phyloP scores from a whole-genome alignment of 768 basidiomycete species.

The Hericium alpestre region DNA sequence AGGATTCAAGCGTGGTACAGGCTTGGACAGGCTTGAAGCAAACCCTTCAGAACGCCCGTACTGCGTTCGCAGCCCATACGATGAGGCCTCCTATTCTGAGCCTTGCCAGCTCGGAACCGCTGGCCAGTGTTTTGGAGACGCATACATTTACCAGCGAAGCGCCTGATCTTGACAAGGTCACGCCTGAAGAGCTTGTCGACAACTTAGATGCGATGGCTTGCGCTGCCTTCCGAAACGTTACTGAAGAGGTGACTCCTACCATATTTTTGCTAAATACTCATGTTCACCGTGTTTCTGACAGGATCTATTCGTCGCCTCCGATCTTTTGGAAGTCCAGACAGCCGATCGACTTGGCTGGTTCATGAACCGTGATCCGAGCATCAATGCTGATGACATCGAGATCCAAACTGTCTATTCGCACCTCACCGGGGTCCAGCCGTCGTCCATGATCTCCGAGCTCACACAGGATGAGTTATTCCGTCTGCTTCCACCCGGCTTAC shows the following conservation, averaged over 20 bases:
- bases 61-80: constrained; percentile 5
- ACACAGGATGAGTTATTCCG: constrained; percentile 63
- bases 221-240: constrained; percentile 67
- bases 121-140: neutral
- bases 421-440: constrained; percentile 62
- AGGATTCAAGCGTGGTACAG: constrained; percentile 3
- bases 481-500: constrained; percentile 61
- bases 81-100: constrained; percentile 6
- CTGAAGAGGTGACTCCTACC: constrained; percentile 49
- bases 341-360: constrained; percentile 79
- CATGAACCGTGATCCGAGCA: constrained; percentile 40
- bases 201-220: constrained; percentile 67
- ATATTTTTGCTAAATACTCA: neutral
- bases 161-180: constrained; percentile 54
- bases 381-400: constrained; percentile 54
- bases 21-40: constrained; percentile 4
- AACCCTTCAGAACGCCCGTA: neutral
- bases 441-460: constrained; percentile 59
- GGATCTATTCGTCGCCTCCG: constrained; percentile 71
- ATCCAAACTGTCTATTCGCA: constrained; percentile 73
- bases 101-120: neutral
- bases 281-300: constrained; percentile 18
- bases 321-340: constrained; percentile 72
- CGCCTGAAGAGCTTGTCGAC: constrained; percentile 64
- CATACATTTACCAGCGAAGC: constrained; percentile 23